These are phyloP conservation scores for Carex arenaria DNA, from an alignment of 202 grass and related monocot genomes.

Conservation along the genomic window DNA sequence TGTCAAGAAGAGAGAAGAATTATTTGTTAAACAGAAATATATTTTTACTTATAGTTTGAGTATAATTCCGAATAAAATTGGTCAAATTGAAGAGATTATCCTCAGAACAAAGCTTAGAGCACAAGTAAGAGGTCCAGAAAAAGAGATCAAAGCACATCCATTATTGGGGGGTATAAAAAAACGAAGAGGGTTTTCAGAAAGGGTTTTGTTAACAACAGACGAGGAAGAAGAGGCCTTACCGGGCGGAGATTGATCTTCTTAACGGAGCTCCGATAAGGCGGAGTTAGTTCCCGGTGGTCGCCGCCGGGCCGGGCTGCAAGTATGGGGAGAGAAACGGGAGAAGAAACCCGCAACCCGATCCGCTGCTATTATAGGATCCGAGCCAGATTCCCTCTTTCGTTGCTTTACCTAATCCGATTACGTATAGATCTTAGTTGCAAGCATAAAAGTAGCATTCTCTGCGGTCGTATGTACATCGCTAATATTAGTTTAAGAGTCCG, in stretches of 20 bases:
- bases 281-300: conserved; percentile 12
- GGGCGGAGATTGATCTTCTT: conserved; percentile 19
- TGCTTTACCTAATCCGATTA: conserved; percentile 17
- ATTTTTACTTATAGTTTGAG: background rate
- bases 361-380: conserved; percentile 33
- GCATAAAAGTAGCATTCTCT: background rate
- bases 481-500: background rate
- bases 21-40: background rate
- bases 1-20: background rate
- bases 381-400: conserved; percentile 6
- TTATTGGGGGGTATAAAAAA: background rate
- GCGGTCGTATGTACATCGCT: background rate
- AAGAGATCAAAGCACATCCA: background rate
- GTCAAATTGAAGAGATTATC: background rate
- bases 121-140: background rate
- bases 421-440: background rate
- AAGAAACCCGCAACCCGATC: conserved; percentile 34
- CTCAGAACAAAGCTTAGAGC: background rate
- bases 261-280: conserved; percentile 25
- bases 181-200: conserved; percentile 6
- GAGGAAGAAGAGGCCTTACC: conserved; percentile 9
- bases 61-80: conserved; percentile 3
- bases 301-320: conserved; percentile 7
- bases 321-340: background rate
- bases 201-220: background rate